Conservation (phyloP, 495 filamentous ascomycete genomes). For the Penicillium dipodomyicola region DNA sequence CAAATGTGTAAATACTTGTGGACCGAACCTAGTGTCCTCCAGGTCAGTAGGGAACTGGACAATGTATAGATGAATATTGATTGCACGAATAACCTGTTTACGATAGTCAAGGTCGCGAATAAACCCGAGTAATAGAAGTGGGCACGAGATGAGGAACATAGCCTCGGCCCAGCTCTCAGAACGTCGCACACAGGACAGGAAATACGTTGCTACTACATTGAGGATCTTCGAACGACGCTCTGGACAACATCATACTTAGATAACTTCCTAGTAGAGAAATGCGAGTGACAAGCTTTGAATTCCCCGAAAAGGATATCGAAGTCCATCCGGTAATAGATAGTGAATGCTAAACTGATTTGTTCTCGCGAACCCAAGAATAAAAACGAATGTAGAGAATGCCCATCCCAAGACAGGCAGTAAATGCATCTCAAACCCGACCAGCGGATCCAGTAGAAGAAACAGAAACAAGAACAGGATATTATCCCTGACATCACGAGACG, state of each 20-base stretch:
- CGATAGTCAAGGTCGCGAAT: not conserved
- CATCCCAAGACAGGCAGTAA: constrained; percentile 8
- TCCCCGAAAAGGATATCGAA: constrained; percentile 26
- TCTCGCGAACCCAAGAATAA: not conserved
- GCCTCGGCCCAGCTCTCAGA: not conserved
- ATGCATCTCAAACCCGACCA: constrained; percentile 10
- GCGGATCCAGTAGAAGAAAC: not conserved
- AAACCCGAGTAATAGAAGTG: not conserved
- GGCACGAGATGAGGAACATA: not conserved
- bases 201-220: not conserved
- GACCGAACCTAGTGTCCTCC: not conserved
- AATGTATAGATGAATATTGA: not conserved
- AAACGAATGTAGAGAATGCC: constrained; percentile 18
- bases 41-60: not conserved
- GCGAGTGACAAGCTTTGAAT: not conserved
- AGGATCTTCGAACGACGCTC: not conserved
- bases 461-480: not conserved
- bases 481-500: not conserved
- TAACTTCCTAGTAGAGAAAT: not conserved
- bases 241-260: not conserved
- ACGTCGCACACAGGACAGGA: not conserved
- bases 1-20: not conserved
- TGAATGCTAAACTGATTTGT: constrained; percentile 7
- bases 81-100: not conserved
- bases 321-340: constrained; percentile 19